These are phyloP conservation scores for Arthroderma uncinatum DNA, from an alignment of 2,329 filamentous ascomycete species.

Conservation along the genomic window DNA sequence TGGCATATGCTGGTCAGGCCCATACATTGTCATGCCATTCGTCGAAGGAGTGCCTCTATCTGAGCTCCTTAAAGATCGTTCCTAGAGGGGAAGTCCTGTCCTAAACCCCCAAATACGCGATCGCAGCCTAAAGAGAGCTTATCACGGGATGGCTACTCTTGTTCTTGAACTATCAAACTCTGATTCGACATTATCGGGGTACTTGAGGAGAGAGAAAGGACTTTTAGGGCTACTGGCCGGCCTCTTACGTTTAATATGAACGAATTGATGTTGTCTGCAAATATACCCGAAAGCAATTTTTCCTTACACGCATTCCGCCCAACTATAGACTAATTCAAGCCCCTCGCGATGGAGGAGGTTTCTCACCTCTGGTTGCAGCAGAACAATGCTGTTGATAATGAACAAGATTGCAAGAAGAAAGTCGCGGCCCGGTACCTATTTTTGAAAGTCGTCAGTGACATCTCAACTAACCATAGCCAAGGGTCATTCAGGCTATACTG, in stretches of 20 bases:
- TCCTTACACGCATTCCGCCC: slow-evolving; percentile 18
- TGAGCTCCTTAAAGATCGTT: slow-evolving; percentile 18
- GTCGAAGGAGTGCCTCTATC: slow-evolving; percentile 19
- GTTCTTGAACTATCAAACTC: slow-evolving; percentile 14
- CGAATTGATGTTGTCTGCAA: slow-evolving; percentile 23
- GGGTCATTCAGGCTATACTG: slow-evolving; percentile 20
- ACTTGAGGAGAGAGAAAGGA: slow-evolving; percentile 5
- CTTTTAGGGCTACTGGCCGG: slow-evolving; percentile 15
- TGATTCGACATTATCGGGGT: slow-evolving; percentile 14
- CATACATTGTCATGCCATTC: slow-evolving; percentile 21
- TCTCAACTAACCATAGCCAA: slow-evolving; percentile 6
- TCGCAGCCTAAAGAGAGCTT: slow-evolving; percentile 11
- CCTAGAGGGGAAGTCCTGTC: slow-evolving; percentile 8
- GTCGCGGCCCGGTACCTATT: slow-evolving; percentile 17
- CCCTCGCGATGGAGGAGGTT: slow-evolving; percentile 35
- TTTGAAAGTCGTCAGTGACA: slow-evolving; percentile 12
- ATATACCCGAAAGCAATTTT: slow-evolving; percentile 16
- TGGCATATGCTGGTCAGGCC: slow-evolving; percentile 19
- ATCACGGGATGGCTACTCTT: slow-evolving; percentile 14
- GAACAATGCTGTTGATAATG: slow-evolving; percentile 28
- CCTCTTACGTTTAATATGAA: slow-evolving; percentile 37
- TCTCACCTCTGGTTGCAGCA: slow-evolving; percentile 31
- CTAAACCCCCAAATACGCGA: slow-evolving; percentile 14
- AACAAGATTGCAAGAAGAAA: slow-evolving; percentile 16
- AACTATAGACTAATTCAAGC: slow-evolving; percentile 32